Conservation (phyloP, 805 yeast genomes). For the Myxozyma neotropica region DNA sequence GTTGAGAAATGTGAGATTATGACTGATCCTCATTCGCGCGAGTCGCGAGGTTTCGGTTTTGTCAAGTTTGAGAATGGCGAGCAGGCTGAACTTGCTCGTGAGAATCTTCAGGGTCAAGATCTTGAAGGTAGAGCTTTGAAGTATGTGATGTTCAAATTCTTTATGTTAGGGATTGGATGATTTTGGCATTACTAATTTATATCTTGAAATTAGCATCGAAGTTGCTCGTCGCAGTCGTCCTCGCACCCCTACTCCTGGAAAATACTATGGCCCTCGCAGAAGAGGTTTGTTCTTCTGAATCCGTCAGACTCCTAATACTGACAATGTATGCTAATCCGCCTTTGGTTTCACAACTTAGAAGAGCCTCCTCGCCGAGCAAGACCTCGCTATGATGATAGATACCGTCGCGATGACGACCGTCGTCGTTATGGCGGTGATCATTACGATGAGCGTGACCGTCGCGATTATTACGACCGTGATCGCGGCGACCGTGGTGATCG, state of each 20-base stretch:
- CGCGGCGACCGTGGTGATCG: slow-evolving; percentile 25
- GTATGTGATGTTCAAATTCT: slow-evolving; percentile 4
- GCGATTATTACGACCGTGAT: slow-evolving; percentile 24
- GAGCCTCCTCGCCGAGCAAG: slow-evolving; percentile 17
- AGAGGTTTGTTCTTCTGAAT: slow-evolving; percentile 4
- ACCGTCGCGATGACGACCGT: slow-evolving; percentile 28
- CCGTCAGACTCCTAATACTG: background rate
- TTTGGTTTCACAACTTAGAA: too few species aligned
- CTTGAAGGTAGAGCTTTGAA: slow-evolving; percentile 48
- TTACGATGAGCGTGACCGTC: slow-evolving; percentile 26
- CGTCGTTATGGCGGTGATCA: slow-evolving; percentile 26
- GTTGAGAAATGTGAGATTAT: slow-evolving; percentile 48
- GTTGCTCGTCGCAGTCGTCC: slow-evolving; percentile 49
- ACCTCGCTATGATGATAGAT: slow-evolving; percentile 22
- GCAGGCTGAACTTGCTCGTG: slow-evolving; percentile 50
- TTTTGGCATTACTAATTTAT: background rate
- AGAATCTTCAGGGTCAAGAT: slow-evolving; percentile 48
- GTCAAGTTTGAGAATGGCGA: slow-evolving; percentile 49
- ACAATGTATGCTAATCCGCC: too few species aligned
- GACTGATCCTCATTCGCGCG: slow-evolving; percentile 50
- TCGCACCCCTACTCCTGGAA: slow-evolving; percentile 46
- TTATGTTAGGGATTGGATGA: background rate
- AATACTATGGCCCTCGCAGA: slow-evolving; percentile 41
- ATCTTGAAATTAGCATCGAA: slow-evolving; percentile 46
- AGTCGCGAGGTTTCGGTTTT: slow-evolving; percentile 57